A percentile compares a stretch with the other conserved stretches of the same genome.
These are phyloP conservation scores for Baudoinia panamericana DNA, from an alignment of 495 filamentous ascomycete species.

Conservation along the genomic window DNA sequence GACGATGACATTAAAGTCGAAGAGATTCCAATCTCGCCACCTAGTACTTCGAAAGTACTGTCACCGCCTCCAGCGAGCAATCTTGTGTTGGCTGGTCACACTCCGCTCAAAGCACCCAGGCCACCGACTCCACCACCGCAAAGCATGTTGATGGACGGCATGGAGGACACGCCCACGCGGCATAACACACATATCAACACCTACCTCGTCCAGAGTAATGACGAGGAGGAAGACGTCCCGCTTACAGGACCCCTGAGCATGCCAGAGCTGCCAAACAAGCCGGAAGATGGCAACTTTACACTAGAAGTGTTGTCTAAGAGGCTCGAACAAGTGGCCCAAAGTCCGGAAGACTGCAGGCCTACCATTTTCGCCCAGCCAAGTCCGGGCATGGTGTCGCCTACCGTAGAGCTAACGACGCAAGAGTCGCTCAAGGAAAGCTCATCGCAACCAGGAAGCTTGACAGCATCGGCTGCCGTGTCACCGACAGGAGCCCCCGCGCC, in stretches of 20 bases:
- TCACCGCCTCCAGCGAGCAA: slow-evolving; percentile 17
- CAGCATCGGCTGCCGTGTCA: background rate
- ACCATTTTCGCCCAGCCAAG: slow-evolving; percentile 7
- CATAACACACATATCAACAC: slow-evolving; percentile 21
- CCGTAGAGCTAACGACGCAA: background rate
- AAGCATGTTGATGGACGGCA: slow-evolving; percentile 6
- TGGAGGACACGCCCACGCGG: slow-evolving; percentile 19
- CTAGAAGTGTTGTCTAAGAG: slow-evolving; percentile 14
- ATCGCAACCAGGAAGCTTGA: background rate
- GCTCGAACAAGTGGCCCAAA: slow-evolving; percentile 10
- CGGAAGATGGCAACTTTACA: slow-evolving; percentile 17
- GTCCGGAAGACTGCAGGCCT: slow-evolving; percentile 10
- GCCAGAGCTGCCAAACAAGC: slow-evolving; percentile 17
- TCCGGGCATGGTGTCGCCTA: slow-evolving; percentile 12
- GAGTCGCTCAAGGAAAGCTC: background rate
- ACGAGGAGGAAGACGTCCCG: slow-evolving; percentile 37
- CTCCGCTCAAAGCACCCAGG: slow-evolving; percentile 13
- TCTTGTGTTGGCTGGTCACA: slow-evolving; percentile 17
- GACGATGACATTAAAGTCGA: slow-evolving; percentile 9
- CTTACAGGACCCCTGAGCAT: slow-evolving; percentile 19
- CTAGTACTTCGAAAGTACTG: background rate
- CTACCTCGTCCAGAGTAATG: slow-evolving; percentile 3
- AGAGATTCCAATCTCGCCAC: slow-evolving; percentile 17
- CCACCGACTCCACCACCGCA: slow-evolving; percentile 7
- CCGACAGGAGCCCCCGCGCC: background rate